phyloP scores from a whole-genome alignment of 805 yeast genomes.

The Pichia insulana region DNA sequence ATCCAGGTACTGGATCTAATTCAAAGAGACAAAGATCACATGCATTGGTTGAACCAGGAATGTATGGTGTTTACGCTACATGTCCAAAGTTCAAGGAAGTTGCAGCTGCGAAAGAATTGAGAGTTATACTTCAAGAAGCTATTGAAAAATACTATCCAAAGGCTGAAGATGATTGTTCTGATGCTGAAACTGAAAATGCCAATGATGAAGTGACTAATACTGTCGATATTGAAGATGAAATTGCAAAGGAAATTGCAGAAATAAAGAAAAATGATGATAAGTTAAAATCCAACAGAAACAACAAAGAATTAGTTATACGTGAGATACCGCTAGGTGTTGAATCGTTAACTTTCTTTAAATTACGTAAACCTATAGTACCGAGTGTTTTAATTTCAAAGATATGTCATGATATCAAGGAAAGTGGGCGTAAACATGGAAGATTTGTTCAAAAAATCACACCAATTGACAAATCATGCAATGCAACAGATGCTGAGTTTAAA shows the following conservation, averaged over 20 bases:
- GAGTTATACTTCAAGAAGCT: conserved; percentile 47
- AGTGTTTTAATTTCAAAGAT: conserved; percentile 56
- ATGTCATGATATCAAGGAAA: conserved; percentile 49
- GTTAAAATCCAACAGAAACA: conserved; percentile 26
- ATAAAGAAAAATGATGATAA: conserved; percentile 32
- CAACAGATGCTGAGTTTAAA: conserved; percentile 58
- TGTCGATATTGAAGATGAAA: conserved; percentile 65
- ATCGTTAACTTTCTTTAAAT: conserved; percentile 78
- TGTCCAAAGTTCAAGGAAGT: conserved; percentile 77
- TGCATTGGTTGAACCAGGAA: conserved; percentile 66
- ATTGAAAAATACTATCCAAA: conserved; percentile 35
- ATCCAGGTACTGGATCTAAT: conserved; percentile 9
- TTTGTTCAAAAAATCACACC: conserved; percentile 79
- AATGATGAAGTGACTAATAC: conserved; percentile 27
- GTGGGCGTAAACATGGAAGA: conserved; percentile 51
- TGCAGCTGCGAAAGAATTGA: conserved; percentile 67
- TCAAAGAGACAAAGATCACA: conserved; percentile 36
- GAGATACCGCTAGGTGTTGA: conserved; percentile 67
- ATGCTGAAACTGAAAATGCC: conserved; percentile 9
- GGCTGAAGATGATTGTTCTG: conserved; percentile 18
- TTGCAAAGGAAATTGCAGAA: conserved; percentile 60
- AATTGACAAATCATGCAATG: conserved; percentile 62
- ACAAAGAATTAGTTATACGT: conserved; percentile 39
- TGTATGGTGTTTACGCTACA: conserved; percentile 83
- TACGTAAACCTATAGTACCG: conserved; percentile 72